Evolutionary conservation across 306 rosid species (phyloP), one percentile per base, ranked within the genome.

Genomic region (Prunus armeniaca): DNA sequence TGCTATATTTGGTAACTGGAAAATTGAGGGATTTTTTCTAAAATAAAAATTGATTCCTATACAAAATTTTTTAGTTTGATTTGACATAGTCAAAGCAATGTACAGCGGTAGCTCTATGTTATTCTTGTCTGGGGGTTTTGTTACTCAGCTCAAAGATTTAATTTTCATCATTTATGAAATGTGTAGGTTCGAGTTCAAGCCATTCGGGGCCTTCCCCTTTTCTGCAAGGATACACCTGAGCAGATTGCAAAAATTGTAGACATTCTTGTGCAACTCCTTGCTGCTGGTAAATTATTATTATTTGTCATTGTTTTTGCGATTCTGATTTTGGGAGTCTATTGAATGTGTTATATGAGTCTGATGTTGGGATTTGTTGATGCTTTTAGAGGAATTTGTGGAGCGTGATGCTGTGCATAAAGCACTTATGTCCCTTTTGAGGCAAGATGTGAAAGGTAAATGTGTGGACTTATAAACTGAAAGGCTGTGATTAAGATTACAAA

Each of bases 401-500:
- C 97, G 99, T 41, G 99, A 95, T 82, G 97, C 97, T 12, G 99
- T 92, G 61, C 96, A 92, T 74, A 95, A 92, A 85, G 97, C 99
- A 81, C 96, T 95, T 17, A 84, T 95, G 99, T 91, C 99, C 27
- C 89, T 95, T 68, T 82, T 95, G 88, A 89, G 96, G 84, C 97
- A 95, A 86, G 97, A 95, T 82, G 97, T 92, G 72, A 95, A 91
- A 91, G 98, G 99, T 95, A 88, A 73, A 73, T 71, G 32, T 47
- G 71, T 65, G 34, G 43, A 78, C 22, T 71, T 67, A 22, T 54
- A 8, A 17, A 14, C 51, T 55, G 34, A 19, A 17, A 28, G 49
- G 19, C 9, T 46, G 7, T 14, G 17, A 15, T 15, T 41, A 47
- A 10, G 51, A 47, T 47, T 12, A 22, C 32, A 60, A 34, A 25